These are phyloP conservation scores for Gracilaria gracilis DNA, from an alignment of 23 red algal genomes.

Conservation along the genomic window DNA sequence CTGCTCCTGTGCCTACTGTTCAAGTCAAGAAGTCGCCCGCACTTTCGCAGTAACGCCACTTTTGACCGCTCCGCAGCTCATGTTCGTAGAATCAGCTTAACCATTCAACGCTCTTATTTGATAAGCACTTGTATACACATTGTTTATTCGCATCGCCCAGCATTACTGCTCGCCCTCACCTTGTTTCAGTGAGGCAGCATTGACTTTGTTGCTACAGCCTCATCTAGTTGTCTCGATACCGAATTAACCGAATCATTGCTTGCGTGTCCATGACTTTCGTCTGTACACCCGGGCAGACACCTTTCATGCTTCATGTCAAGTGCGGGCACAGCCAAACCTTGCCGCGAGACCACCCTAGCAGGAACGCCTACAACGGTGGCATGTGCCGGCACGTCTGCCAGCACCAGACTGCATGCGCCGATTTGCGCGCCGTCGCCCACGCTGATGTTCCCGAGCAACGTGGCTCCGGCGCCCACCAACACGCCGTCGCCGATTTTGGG, in stretches of 20 bases:
- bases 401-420: conserved; percentile 87
- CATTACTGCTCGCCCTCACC: not conserved
- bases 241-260: not conserved
- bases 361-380: conserved; percentile 91
- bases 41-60: conserved; percentile 14
- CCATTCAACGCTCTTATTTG: too few species aligned
- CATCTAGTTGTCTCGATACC: conserved; percentile 2
- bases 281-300: conserved; percentile 53
- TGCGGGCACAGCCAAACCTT: conserved; percentile 69
- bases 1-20: conserved; percentile 40
- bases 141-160: not conserved
- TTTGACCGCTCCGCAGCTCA: not conserved
- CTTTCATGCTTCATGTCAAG: conserved; percentile 79
- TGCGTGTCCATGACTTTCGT: conserved; percentile 39
- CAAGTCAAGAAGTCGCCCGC: conserved; percentile 32
- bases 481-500: conserved; percentile 91
- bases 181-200: not conserved
- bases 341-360: conserved; percentile 67
- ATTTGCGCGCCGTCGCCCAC: conserved; percentile 86
- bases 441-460: conserved; percentile 85
- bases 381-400: conserved; percentile 79
- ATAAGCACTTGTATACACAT: not conserved
- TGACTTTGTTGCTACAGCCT: not conserved
- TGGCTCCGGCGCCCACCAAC: conserved; percentile 93
- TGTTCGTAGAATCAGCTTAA: not conserved